Conservation (phyloP, 768 basidiomycete genomes). For the Hypholoma sublateritium region DNA sequence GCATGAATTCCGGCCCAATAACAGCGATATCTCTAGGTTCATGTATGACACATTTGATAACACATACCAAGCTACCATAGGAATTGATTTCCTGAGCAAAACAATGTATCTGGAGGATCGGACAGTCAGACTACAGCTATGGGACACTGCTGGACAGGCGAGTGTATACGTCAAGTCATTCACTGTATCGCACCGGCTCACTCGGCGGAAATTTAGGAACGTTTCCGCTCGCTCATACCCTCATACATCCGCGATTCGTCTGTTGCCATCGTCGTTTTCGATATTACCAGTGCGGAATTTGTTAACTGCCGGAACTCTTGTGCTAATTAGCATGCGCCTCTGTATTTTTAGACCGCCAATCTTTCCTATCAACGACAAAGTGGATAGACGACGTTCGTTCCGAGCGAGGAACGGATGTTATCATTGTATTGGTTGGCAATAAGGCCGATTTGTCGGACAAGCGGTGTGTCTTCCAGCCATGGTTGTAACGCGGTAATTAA, state of each 20-base stretch:
- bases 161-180: slow-evolving; percentile 14
- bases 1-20: slow-evolving; percentile 8
- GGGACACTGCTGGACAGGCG: slow-evolving; percentile 98
- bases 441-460: slow-evolving; percentile 99
- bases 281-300: slow-evolving; percentile 85
- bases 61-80: slow-evolving; percentile 96
- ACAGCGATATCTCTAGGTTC: slow-evolving; percentile 50
- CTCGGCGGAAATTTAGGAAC: slow-evolving; percentile 59
- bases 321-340: not conserved
- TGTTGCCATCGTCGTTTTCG: slow-evolving; percentile 98
- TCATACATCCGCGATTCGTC: slow-evolving; percentile 99
- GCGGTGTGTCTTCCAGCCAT: slow-evolving; percentile 55
- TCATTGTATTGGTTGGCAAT: slow-evolving; percentile 97
- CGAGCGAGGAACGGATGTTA: slow-evolving; percentile 96
- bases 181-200: not conserved
- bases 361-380: slow-evolving; percentile 97
- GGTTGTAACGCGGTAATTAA: not conserved
- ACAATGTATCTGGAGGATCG: slow-evolving; percentile 99
- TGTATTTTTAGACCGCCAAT: slow-evolving; percentile 73
- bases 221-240: slow-evolving; percentile 95
- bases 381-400: slow-evolving; percentile 99
- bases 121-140: slow-evolving; percentile 94
- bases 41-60: slow-evolving; percentile 99
- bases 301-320: too few relatives aligned
- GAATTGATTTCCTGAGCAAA: slow-evolving; percentile 99